A percentile compares a stretch with the other conserved stretches of the same genome.
Evolutionary conservation across 1,284 basidiomycete genomes (phyloP).

Genomic region (Cerioporus squamosus): DNA sequence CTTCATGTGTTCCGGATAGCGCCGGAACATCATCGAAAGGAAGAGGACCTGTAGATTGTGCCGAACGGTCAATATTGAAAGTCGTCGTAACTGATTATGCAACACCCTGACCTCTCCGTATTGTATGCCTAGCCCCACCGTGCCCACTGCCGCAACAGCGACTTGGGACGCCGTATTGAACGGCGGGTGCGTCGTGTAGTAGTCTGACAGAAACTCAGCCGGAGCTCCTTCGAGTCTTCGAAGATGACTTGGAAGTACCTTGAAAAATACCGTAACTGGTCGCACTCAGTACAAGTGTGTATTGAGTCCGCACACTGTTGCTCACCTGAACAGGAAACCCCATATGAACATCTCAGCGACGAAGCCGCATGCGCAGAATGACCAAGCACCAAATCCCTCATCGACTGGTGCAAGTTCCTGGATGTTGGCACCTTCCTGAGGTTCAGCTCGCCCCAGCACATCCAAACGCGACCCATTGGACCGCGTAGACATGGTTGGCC

Average conservation of each 20-base stretch:
- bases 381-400: slow-evolving; percentile 18
- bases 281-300: background rate
- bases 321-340: slow-evolving; percentile 33
- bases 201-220: slow-evolving; percentile 11
- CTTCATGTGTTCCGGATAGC: slow-evolving; percentile 29
- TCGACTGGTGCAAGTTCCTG: slow-evolving; percentile 23
- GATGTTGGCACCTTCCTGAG: slow-evolving; percentile 15
- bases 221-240: background rate
- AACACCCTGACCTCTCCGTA: slow-evolving; percentile 22
- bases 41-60: slow-evolving; percentile 30
- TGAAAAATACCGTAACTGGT: slow-evolving; percentile 29
- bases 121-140: slow-evolving; percentile 27
- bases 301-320: background rate
- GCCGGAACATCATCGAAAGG: slow-evolving; percentile 28
- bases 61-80: background rate
- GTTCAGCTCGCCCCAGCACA: slow-evolving; percentile 15
- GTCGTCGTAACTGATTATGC: background rate
- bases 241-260: slow-evolving; percentile 1
- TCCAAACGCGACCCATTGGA: slow-evolving; percentile 7
- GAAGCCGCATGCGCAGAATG: slow-evolving; percentile 20
- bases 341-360: slow-evolving; percentile 44
- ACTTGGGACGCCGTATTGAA: slow-evolving; percentile 25
- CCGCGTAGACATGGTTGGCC: background rate
- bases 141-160: slow-evolving; percentile 26
- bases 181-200: slow-evolving; percentile 27